phyloP scores from a whole-genome alignment of 441 rosid genomes.

The Adansonia grandidieri region DNA sequence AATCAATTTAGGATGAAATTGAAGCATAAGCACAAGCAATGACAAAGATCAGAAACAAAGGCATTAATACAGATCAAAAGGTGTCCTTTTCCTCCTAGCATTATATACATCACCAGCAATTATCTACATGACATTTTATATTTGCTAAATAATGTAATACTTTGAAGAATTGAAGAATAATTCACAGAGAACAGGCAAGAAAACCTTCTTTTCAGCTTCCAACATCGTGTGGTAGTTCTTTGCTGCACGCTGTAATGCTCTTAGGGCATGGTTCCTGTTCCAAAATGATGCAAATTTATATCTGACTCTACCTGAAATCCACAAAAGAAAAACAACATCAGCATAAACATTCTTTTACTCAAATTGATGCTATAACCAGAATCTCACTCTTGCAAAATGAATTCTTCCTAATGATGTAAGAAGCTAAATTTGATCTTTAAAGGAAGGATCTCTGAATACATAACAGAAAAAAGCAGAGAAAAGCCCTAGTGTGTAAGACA shows the following conservation, averaged over 20 bases:
- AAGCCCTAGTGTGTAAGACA: neutral
- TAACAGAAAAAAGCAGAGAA: neutral
- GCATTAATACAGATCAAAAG: neutral
- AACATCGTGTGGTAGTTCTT: slow-evolving; percentile 70
- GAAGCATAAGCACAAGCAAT: neutral
- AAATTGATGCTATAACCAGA: slow-evolving; percentile 22
- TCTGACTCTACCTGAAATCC: slow-evolving; percentile 93
- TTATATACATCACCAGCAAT: neutral
- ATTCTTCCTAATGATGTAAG: slow-evolving; percentile 12
- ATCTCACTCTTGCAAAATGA: slow-evolving; percentile 1
- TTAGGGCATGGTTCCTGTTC: slow-evolving; percentile 94
- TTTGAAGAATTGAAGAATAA: slow-evolving; percentile 6
- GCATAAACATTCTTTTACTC: slow-evolving; percentile 29
- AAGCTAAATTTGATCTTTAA: slow-evolving; percentile 3
- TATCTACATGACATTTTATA: neutral
- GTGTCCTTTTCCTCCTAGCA: neutral
- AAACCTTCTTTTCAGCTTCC: slow-evolving; percentile 95
- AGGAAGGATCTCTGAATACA: neutral
- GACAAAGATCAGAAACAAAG: neutral
- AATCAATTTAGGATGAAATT: neutral
- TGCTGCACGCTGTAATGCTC: slow-evolving; percentile 77
- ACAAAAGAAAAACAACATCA: slow-evolving; percentile 32
- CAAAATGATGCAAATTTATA: slow-evolving; percentile 99
- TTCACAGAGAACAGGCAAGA: slow-evolving; percentile 27
- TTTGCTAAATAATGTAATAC: neutral